Conservation (phyloP, 2,329 filamentous ascomycete genomes). For the Cryphonectria nitschkei region DNA sequence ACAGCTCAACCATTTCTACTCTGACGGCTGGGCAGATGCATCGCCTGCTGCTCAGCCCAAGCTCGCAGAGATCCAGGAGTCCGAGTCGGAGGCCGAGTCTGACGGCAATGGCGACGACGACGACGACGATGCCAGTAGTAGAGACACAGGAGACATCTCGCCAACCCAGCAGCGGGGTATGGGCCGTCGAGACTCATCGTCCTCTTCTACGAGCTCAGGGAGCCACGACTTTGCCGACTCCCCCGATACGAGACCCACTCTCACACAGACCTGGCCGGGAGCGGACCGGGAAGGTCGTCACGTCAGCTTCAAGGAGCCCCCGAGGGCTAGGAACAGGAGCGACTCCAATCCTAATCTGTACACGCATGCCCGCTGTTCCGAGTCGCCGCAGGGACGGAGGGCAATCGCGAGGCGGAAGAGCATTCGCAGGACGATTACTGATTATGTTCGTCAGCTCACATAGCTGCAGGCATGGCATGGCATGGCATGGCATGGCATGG, state of each 20-base stretch:
- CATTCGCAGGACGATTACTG: conserved; percentile 21
- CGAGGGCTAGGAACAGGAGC: conserved; percentile 8
- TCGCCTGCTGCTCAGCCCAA: conserved; percentile 3
- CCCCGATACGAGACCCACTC: conserved; percentile 7
- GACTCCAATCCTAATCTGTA: conserved; percentile 22
- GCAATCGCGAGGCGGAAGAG: conserved; percentile 24
- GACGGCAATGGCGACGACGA: not conserved
- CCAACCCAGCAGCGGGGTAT: not conserved
- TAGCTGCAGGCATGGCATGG: not conserved
- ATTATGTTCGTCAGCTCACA: conserved; percentile 21
- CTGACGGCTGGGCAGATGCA: conserved; percentile 13
- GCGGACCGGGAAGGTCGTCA: conserved; percentile 8
- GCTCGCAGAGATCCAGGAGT: conserved; percentile 24
- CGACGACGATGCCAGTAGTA: not conserved
- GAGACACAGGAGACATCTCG: not conserved
- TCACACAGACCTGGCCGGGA: conserved; percentile 1
- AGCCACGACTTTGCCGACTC: conserved; percentile 11
- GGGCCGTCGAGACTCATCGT: not conserved
- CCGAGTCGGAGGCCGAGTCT: not conserved
- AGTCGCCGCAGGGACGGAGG: conserved; percentile 20
- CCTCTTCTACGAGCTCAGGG: conserved; percentile 5
- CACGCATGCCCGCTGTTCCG: conserved; percentile 1
- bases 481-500: not conserved
- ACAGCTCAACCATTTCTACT: conserved; percentile 26
- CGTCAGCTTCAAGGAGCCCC: conserved; percentile 22